Evolutionary conservation across 352 stramenopile species (phyloP), one percentile per base, ranked within the genome.

Genomic region (Chrysophaeum taylorii): DNA sequence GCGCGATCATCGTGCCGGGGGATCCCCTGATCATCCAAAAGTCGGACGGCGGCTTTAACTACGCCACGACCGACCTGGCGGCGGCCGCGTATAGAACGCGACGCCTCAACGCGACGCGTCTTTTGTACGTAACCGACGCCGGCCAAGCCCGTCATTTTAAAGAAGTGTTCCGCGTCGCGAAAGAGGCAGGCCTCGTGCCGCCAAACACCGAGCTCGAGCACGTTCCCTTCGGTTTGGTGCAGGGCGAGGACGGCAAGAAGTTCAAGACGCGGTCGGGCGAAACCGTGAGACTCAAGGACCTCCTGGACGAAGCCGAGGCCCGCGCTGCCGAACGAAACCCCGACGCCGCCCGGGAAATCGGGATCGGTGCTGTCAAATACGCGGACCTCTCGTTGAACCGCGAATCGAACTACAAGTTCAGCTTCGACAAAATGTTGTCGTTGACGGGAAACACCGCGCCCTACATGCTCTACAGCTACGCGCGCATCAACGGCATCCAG

Each of bases 361-460:
- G 95, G 64, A 99, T 99, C 77, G 94, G 94, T 64, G 95, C 94
- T 18, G 94, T 99, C 68, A 99, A 99, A 85, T 99, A 99, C 84
- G 98, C 98, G 81, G 96, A 99, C 80, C 84, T 99, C 70, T 89
- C 92, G 67, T 89, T 98, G 76, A 96, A 96, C 75, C 94, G 94
- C 18, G 94, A 91, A 43, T 96, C 91, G 69, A 97, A 97, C 78
- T 99, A 99, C 84, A 86, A 88, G 62, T 93, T 93, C 79, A 96
- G 87, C 72, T 99, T 98, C 76, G 95, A 99, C 85, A 86, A 90
- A 72, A 99, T 99, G 96, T 87, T 99, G 41, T 94, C 96, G 77
- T 97, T 92, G 2, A 97, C 95, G 74, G 96, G 96, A 33, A 95
- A 99, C 83, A 99, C 96, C 54, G 95, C 94, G 67, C 93, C 99